Conservation (phyloP, 352 stramenopile species). For the Albugo laibachii region DNA sequence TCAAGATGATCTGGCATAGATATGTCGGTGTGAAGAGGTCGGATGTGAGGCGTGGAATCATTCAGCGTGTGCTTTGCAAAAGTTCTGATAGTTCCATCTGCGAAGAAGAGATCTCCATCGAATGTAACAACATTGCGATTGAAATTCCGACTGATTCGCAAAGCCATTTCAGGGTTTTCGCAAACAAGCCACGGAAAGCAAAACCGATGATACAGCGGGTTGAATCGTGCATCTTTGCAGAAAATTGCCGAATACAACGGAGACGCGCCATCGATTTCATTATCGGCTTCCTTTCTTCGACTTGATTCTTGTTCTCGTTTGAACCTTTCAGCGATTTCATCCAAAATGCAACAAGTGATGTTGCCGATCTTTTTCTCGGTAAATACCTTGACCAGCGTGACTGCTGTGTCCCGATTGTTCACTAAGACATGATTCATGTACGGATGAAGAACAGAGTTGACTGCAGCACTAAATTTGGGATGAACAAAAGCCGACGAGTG, state of each 20-base stretch:
- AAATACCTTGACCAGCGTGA: not conserved
- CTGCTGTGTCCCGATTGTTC: not conserved
- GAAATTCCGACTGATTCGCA: not conserved
- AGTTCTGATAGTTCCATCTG: not conserved
- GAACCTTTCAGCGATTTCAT: not conserved
- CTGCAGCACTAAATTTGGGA: not conserved
- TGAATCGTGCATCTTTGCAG: not conserved
- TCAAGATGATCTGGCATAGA: too few species aligned
- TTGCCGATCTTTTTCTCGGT: not conserved
- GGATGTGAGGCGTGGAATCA: too few species aligned
- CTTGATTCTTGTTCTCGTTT: not conserved
- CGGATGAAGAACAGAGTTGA: not conserved
- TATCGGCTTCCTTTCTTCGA: not conserved
- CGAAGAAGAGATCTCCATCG: not conserved
- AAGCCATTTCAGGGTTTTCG: not conserved
- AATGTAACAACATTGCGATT: not conserved
- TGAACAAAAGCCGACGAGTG: not conserved
- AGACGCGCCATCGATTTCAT: not conserved
- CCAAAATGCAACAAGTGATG: not conserved
- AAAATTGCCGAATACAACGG: not conserved
- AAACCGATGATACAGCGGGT: not conserved
- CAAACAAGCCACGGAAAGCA: not conserved
- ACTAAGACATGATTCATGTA: not conserved
- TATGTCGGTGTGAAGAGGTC: too few species aligned
- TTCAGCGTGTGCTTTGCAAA: not conserved